These are phyloP conservation scores for Plasmopara muralis DNA, from an alignment of 352 stramenopile species.

Conservation along the genomic window DNA sequence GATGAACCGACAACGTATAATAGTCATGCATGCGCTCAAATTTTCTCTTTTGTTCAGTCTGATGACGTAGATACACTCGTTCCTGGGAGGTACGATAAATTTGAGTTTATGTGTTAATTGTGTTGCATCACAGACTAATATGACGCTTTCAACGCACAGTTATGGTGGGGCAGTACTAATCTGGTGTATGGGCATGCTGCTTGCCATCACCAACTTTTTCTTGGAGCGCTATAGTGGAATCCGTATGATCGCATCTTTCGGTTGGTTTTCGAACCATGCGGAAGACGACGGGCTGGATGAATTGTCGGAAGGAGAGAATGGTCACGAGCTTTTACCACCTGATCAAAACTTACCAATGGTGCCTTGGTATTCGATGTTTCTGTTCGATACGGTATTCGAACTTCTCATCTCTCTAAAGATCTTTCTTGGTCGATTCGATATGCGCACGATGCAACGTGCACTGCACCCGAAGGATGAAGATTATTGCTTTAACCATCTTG, in stretches of 20 bases:
- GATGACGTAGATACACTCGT: slow-evolving; percentile 46
- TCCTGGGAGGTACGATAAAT: slow-evolving; percentile 39
- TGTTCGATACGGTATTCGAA: slow-evolving; percentile 88
- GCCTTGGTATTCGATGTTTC: slow-evolving; percentile 91
- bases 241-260: slow-evolving; percentile 66
- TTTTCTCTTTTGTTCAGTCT: slow-evolving; percentile 64
- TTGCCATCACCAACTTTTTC: slow-evolving; percentile 82
- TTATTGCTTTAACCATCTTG: slow-evolving; percentile 80
- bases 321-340: slow-evolving; percentile 55
- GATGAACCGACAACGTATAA: slow-evolving; percentile 60
- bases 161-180: slow-evolving; percentile 79
- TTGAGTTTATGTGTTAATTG: too few relatives aligned
- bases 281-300: slow-evolving; percentile 41
- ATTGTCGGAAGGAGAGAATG: slow-evolving; percentile 32
- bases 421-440: slow-evolving; percentile 88
- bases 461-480: slow-evolving; percentile 65
- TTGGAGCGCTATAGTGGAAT: slow-evolving; percentile 75
- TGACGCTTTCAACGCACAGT: slow-evolving; percentile 15
- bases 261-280: slow-evolving; percentile 52
- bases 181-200: slow-evolving; percentile 71
- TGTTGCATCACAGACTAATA: slow-evolving; percentile 1
- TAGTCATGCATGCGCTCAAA: slow-evolving; percentile 64
- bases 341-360: slow-evolving; percentile 88
- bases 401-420: slow-evolving; percentile 91
- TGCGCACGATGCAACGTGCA: slow-evolving; percentile 86